phyloP scores from a whole-genome alignment of 331 rosid genomes.

The Arachis monticola region DNA sequence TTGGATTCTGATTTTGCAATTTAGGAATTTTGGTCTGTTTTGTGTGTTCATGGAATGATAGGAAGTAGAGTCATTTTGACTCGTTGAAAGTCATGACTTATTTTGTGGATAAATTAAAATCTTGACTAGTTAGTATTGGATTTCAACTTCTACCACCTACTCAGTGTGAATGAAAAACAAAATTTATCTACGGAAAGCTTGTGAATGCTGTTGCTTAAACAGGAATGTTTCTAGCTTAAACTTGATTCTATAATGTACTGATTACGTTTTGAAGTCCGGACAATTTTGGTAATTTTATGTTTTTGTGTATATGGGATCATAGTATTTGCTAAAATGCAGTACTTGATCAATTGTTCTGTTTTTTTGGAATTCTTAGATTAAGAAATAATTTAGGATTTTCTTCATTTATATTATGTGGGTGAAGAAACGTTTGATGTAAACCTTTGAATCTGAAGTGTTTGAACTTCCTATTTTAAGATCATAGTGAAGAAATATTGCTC shows the following conservation, averaged over 20 bases:
- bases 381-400: background rate
- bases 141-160: background rate
- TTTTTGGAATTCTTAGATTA: background rate
- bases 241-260: background rate
- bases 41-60: background rate
- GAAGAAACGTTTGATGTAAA: constrained; percentile 3
- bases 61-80: constrained; percentile 16
- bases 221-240: constrained; percentile 13
- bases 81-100: background rate
- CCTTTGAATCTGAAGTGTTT: constrained; percentile 25
- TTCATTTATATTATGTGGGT: constrained; percentile 11
- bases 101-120: background rate
- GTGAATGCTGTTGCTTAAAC: background rate
- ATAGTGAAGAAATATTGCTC: constrained; percentile 7
- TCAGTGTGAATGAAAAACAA: no score
- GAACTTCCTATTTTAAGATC: background rate
- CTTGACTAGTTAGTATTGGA: constrained; percentile 11
- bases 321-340: constrained; percentile 16
- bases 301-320: no score
- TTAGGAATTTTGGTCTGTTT: background rate
- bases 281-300: no score
- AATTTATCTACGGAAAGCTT: background rate
- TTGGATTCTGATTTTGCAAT: constrained; percentile 1
- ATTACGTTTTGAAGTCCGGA: no score
- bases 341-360: background rate